Evolutionary conservation across 441 rosid genomes (phyloP).

Genomic region (Sinapis alba): DNA sequence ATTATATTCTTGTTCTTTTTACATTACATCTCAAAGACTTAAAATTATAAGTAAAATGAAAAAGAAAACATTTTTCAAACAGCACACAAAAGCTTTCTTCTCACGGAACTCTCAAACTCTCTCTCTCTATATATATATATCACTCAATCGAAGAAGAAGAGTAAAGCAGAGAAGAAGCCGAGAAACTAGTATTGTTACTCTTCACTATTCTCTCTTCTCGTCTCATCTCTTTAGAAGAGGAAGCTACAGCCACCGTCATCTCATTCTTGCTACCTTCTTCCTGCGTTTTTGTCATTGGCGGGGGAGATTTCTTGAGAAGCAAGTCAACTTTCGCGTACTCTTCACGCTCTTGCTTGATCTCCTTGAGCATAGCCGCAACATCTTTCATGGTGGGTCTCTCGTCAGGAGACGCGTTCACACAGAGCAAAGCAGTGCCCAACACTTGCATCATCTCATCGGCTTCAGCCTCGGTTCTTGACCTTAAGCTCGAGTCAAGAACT

Average conservation of each 20-base stretch:
- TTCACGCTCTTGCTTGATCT: slow-evolving; percentile 82
- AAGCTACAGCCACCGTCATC: slow-evolving; percentile 45
- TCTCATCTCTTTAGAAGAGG: slow-evolving; percentile 60
- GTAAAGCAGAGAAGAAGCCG: slow-evolving; percentile 73
- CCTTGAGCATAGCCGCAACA: slow-evolving; percentile 89
- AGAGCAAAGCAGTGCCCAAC: slow-evolving; percentile 76
- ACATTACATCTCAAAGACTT: slow-evolving; percentile 24
- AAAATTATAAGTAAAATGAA: not conserved
- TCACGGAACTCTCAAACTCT: slow-evolving; percentile 20
- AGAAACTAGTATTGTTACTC: slow-evolving; percentile 86
- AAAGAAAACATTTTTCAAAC: slow-evolving; percentile 18
- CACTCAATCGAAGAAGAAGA: slow-evolving; percentile 49
- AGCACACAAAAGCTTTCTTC: slow-evolving; percentile 26
- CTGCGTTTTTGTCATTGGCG: slow-evolving; percentile 20
- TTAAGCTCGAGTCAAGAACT: slow-evolving; percentile 66
- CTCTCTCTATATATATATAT: not conserved
- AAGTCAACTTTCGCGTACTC: slow-evolving; percentile 82
- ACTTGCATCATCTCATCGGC: slow-evolving; percentile 87
- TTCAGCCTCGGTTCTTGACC: slow-evolving; percentile 63
- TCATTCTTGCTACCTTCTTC: slow-evolving; percentile 37
- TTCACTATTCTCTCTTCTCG: slow-evolving; percentile 46
- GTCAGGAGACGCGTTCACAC: slow-evolving; percentile 72
- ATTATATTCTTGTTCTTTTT: slow-evolving; percentile 28
- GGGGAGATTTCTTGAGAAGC: slow-evolving; percentile 72
- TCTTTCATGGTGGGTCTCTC: slow-evolving; percentile 97